phyloP scores from a whole-genome alignment of 306 rosid species.

The Rubus idaeus region DNA sequence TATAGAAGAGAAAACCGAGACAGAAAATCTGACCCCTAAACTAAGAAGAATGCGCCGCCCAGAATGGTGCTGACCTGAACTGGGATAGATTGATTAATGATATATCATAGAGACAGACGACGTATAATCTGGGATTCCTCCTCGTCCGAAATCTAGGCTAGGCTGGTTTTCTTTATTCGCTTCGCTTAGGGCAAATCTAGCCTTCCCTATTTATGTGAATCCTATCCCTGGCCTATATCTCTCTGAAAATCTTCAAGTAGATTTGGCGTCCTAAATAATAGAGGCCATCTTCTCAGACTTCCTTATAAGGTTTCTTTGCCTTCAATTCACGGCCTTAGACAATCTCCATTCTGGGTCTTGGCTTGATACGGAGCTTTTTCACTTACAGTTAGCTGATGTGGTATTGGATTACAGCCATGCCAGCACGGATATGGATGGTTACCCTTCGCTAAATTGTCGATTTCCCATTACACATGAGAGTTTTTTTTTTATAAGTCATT shows the following conservation, averaged over 20 bases:
- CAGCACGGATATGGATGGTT: neutral
- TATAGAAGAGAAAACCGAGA: neutral
- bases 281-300: neutral
- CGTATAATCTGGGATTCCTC: neutral
- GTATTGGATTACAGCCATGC: neutral
- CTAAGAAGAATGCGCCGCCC: neutral
- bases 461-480: too few species aligned
- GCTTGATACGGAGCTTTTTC: neutral
- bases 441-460: too few species aligned
- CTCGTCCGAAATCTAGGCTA: neutral
- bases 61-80: neutral
- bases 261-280: neutral
- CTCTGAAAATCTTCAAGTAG: neutral
- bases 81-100: neutral
- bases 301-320: slow-evolving; percentile 6
- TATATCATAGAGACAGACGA: neutral
- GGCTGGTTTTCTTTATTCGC: neutral
- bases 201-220: neutral
- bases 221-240: neutral
- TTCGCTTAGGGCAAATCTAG: neutral
- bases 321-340: neutral
- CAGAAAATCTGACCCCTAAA: neutral
- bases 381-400: neutral
- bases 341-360: slow-evolving; percentile 8
- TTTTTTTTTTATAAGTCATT: too few species aligned